phyloP scores from a whole-genome alignment of 352 stramenopile species.

The Globisporangium camurandrum region DNA sequence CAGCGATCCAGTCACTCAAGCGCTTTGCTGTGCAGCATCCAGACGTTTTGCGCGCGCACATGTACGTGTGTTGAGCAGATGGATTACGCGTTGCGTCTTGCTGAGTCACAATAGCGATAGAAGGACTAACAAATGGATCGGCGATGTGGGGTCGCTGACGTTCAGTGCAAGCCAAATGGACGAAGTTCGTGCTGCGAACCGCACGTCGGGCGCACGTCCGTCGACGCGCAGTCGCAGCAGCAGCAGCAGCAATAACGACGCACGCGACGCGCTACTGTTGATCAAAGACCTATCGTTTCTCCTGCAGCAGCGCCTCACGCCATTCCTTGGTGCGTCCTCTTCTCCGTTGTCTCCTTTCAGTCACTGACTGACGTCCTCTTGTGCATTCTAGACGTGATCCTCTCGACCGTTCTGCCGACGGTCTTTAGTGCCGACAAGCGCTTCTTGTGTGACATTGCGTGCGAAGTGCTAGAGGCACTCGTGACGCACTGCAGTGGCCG shows the following conservation, averaged over 20 bases:
- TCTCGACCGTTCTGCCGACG: slow-evolving; percentile 28
- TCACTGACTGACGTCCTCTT: too few relatives aligned
- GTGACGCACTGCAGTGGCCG: slow-evolving; percentile 42
- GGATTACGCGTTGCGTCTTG: not conserved
- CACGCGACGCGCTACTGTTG: slow-evolving; percentile 32
- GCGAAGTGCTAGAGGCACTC: slow-evolving; percentile 49
- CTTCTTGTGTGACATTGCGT: slow-evolving; percentile 50
- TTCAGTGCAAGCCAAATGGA: slow-evolving; percentile 19
- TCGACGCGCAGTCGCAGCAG: slow-evolving; percentile 4
- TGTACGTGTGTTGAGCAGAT: slow-evolving; percentile 20
- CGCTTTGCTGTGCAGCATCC: slow-evolving; percentile 46
- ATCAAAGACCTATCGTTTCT: slow-evolving; percentile 58
- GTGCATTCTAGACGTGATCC: slow-evolving; percentile 28
- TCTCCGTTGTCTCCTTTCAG: too few relatives aligned
- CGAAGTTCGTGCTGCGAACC: slow-evolving; percentile 11
- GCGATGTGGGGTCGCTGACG: not conserved
- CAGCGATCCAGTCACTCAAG: slow-evolving; percentile 52
- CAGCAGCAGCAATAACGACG: slow-evolving; percentile 4
- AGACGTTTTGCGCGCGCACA: slow-evolving; percentile 42
- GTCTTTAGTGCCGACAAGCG: slow-evolving; percentile 48
- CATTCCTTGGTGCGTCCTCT: slow-evolving; percentile 32
- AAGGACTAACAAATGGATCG: too few relatives aligned
- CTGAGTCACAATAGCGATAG: not conserved
- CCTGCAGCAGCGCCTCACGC: slow-evolving; percentile 30
- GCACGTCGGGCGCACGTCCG: slow-evolving; percentile 5